phyloP scores from a whole-genome alignment of 768 basidiomycete genomes.

The Mycena kentingensis region DNA sequence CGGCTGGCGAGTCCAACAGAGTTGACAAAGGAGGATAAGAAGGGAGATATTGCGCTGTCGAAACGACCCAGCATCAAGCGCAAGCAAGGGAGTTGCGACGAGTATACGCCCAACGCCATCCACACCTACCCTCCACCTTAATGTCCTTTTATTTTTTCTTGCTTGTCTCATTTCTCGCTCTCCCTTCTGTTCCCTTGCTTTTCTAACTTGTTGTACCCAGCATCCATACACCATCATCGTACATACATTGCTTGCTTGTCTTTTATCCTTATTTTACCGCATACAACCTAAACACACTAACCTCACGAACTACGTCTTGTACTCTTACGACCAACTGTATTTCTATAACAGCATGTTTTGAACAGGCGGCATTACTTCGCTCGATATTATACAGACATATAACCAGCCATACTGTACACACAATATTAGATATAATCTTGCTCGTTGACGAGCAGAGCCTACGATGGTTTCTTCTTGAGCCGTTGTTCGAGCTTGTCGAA shows the following conservation, averaged over 20 bases:
- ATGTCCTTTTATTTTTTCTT: background rate
- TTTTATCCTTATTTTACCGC: background rate
- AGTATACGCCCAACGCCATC: constrained; percentile 8
- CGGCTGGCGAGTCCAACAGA: constrained; percentile 75
- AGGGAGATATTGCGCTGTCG: constrained; percentile 54
- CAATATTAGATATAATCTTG: no score
- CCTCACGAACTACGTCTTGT: no score
- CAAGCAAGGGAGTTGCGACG: constrained; percentile 28
- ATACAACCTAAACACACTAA: no score
- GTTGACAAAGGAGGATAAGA: constrained; percentile 59
- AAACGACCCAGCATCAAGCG: constrained; percentile 73
- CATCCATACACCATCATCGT: background rate
- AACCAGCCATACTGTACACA: no score
- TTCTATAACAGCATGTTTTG: no score
- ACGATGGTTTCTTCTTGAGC: constrained; percentile 55
- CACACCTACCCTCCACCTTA: constrained; percentile 17
- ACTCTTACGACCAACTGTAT: no score
- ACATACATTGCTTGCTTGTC: background rate
- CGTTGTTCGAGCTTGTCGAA: constrained; percentile 86
- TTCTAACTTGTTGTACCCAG: background rate
- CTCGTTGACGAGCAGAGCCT: no score
- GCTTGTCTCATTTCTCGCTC: background rate
- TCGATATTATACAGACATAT: no score
- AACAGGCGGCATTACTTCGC: no score
- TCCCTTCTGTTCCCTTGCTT: background rate